These are phyloP conservation scores for Pythium chondricola DNA, from an alignment of 352 stramenopile species.

Conservation along the genomic window DNA sequence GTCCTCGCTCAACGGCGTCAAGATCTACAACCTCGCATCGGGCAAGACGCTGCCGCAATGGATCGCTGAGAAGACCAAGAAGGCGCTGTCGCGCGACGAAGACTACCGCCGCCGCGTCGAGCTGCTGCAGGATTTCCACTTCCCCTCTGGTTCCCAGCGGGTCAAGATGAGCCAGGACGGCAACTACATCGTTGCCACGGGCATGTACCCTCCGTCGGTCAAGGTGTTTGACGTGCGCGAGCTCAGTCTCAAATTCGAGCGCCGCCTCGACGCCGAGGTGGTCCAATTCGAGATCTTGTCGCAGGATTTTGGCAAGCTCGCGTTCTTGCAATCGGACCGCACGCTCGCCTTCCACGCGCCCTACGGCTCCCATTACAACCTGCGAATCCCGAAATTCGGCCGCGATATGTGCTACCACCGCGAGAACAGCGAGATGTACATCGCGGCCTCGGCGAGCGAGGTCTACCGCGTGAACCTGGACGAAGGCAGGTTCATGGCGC, in stretches of 20 bases:
- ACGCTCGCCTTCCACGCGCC: constrained; percentile 97
- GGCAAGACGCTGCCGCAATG: constrained; percentile 93
- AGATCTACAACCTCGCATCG: constrained; percentile 95
- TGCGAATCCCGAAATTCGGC: constrained; percentile 97
- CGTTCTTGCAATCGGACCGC: constrained; percentile 94
- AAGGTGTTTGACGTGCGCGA: constrained; percentile 95
- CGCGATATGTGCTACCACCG: constrained; percentile 96
- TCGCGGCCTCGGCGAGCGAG: constrained; percentile 82
- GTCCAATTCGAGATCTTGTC: constrained; percentile 95
- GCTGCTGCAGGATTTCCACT: constrained; percentile 99
- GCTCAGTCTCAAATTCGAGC: constrained; percentile 99
- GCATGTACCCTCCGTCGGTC: constrained; percentile 95
- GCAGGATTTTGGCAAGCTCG: constrained; percentile 97
- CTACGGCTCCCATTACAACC: constrained; percentile 95
- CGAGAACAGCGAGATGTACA: constrained; percentile 94
- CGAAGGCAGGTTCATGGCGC: constrained; percentile 92
- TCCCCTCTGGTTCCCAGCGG: constrained; percentile 90
- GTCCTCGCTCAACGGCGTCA: constrained; percentile 88
- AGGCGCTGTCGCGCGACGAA: constrained; percentile 65
- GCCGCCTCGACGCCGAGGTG: constrained; percentile 95
- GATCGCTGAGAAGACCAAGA: constrained; percentile 88
- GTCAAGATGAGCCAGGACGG: constrained; percentile 94
- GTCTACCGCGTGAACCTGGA: constrained; percentile 98
- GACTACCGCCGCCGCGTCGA: constrained; percentile 93
- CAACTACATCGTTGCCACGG: constrained; percentile 94